phyloP scores from a whole-genome alignment of 495 filamentous ascomycete species.

The Achaetomiella virescens region DNA sequence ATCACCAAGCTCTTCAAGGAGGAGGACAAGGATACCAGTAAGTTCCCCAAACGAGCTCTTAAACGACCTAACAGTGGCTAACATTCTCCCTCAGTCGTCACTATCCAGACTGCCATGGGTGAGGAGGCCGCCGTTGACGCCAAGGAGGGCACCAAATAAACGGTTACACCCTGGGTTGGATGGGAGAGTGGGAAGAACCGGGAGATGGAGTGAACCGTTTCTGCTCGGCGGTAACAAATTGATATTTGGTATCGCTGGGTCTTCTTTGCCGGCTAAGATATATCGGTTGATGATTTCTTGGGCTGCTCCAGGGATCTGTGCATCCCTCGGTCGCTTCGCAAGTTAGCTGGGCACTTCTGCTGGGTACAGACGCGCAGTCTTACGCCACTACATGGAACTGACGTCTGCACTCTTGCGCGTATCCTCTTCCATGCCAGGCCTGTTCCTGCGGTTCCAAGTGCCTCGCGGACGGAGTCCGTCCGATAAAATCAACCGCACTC shows the following conservation, averaged over 20 bases:
- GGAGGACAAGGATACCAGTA: slow-evolving; percentile 72
- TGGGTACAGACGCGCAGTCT: slow-evolving; percentile 15
- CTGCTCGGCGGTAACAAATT: slow-evolving; percentile 13
- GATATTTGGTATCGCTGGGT: slow-evolving; percentile 10
- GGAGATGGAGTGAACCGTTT: slow-evolving; percentile 14
- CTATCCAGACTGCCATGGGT: slow-evolving; percentile 89
- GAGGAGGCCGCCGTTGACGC: slow-evolving; percentile 88
- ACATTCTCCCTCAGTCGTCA: slow-evolving; percentile 58
- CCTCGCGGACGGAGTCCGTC: slow-evolving; percentile 25
- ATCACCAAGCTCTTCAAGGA: slow-evolving; percentile 65
- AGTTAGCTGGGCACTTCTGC: slow-evolving; percentile 22
- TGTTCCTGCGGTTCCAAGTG: slow-evolving; percentile 26
- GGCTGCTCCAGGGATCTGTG: slow-evolving; percentile 20
- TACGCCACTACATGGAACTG: slow-evolving; percentile 22
- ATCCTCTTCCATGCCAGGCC: slow-evolving; percentile 11
- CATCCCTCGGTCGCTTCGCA: slow-evolving; percentile 10
- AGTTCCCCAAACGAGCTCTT: slow-evolving; percentile 32
- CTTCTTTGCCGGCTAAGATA: slow-evolving; percentile 15
- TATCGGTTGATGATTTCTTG: slow-evolving; percentile 26
- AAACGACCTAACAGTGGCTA: slow-evolving; percentile 10
- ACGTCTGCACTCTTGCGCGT: slow-evolving; percentile 27
- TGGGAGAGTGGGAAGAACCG: slow-evolving; percentile 2
- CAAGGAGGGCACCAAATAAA: slow-evolving; percentile 70
- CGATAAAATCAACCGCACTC: slow-evolving; percentile 28
- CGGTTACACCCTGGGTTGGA: background rate